Base-by-base conservation (phyloP, 2,329 filamentous ascomycete genomes). In the Escovopsis sp. region DNA sequence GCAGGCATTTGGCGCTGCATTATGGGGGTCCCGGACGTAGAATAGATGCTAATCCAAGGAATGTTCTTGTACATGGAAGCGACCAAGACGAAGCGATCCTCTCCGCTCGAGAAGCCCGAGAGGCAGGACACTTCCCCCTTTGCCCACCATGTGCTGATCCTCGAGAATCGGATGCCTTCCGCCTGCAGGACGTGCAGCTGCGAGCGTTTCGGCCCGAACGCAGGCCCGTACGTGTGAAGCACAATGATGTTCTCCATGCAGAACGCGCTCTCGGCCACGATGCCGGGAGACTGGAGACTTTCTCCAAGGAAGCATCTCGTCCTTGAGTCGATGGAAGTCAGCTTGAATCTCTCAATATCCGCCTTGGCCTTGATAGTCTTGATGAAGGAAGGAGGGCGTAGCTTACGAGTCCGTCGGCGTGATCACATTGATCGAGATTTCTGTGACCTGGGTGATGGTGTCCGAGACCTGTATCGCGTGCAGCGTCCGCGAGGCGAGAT, bases 381-480 rank as follows among this genome's bases (percentile, higher is more conserved):
- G n/a, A n/a, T n/a, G n/a, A n/a, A n/a, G n/a, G n/a, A n/a, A n/a
- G n/a, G n/a, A n/a, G n/a, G n/a, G n/a, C n/a, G n/a, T n/a, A n/a
- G n/a, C 18, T 14, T 54, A 63, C 64, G 53, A 58, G 39, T 54
- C 50, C 5, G 44, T 43, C 4, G 50, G 41, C 3, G 48, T 52
- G 13, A 61, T 42, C 30, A 70, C 44, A 7, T 61, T 62, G 3
- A 68, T 51, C 14, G 47, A 57, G 21, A 49, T 52, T 35, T 70
- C 65, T 1, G 73, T 76, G 4, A 76, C 56, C 45, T 79, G 74
- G 3, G 73, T 50, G 5, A 68, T 56, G 2, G 48, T 50, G 2
- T 55, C 53, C 5, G 52, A 45, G 10, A 56, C 45, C 23, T 58
- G 54, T 3, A 51, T 48, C 11, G 64, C 59, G 15, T 61, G 59